Evolutionary conservation across 148 eudicot species (phyloP).

Genomic region (Nyssa sinensis): DNA sequence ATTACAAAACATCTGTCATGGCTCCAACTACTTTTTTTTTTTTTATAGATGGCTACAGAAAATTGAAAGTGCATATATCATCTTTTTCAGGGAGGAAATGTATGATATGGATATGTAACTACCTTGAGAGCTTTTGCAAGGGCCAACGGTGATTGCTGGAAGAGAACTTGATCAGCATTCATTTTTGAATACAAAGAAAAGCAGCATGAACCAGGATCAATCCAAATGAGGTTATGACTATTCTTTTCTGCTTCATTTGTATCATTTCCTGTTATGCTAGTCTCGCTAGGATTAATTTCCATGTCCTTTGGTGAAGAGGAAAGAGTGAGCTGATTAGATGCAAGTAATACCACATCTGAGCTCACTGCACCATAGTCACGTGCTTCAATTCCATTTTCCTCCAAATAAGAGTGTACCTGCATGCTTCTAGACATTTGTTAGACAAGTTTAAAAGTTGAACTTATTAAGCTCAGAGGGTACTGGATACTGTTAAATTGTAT

Average conservation of each 20-base stretch:
- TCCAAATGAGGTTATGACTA: constrained; percentile 59
- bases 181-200: constrained; percentile 83
- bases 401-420: constrained; percentile 63
- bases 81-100: neutral
- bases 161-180: constrained; percentile 59
- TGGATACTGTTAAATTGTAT: neutral
- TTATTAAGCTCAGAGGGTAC: neutral
- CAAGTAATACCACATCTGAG: constrained; percentile 70
- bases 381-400: constrained; percentile 70
- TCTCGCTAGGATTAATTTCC: constrained; percentile 4
- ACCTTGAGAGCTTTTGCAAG: constrained; percentile 94
- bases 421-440: constrained; percentile 1
- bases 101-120: constrained; percentile 1
- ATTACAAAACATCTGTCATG: neutral
- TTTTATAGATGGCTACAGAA: neutral
- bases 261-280: constrained; percentile 22
- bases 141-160: constrained; percentile 87
- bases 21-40: neutral
- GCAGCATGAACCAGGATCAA: constrained; percentile 79
- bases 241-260: constrained; percentile 31
- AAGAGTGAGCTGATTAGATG: constrained; percentile 61
- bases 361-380: constrained; percentile 70
- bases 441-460: neutral
- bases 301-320: constrained; percentile 29
- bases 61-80: neutral